These are phyloP conservation scores for Beta macrorhiza DNA, from an alignment of 179 eudicot genomes.

Conservation along the genomic window DNA sequence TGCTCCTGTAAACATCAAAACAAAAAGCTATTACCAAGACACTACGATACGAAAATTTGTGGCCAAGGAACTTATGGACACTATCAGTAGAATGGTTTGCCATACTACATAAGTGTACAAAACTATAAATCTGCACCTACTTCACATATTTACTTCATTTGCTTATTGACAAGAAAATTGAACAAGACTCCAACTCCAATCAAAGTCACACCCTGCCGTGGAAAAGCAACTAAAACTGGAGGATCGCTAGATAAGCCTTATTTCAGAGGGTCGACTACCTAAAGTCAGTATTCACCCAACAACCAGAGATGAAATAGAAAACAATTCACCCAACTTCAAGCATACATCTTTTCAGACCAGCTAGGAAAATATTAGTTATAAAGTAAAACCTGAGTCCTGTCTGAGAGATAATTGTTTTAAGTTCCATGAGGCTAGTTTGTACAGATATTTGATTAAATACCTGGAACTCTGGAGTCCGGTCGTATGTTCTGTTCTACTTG, in stretches of 20 bases:
- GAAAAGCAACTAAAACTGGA: no score
- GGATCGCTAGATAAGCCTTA: not conserved
- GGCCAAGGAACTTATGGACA: not conserved
- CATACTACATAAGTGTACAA: not conserved
- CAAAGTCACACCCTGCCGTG: no score
- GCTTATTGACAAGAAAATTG: not conserved
- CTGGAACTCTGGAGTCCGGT: conserved; percentile 34
- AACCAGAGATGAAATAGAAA: no score
- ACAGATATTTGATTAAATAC: conserved; percentile 19
- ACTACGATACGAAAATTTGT: not conserved
- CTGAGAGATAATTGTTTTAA: not conserved
- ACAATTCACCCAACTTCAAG: no score
- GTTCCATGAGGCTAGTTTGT: not conserved
- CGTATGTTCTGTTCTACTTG: conserved; percentile 26
- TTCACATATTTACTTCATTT: not conserved
- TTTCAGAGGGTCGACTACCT: not conserved
- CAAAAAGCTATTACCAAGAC: not conserved
- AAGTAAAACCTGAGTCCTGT: not conserved
- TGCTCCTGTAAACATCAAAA: conserved; percentile 42
- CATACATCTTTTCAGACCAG: not conserved
- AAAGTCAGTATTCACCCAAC: no score
- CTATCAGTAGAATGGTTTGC: not conserved
- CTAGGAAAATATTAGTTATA: not conserved
- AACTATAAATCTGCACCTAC: not conserved
- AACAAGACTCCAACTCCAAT: not conserved